A percentile compares a stretch with the other conserved stretches of the same genome.
Conservation (phyloP, 2,329 filamentous ascomycete genomes). For the Huntiella moniliformis region DNA sequence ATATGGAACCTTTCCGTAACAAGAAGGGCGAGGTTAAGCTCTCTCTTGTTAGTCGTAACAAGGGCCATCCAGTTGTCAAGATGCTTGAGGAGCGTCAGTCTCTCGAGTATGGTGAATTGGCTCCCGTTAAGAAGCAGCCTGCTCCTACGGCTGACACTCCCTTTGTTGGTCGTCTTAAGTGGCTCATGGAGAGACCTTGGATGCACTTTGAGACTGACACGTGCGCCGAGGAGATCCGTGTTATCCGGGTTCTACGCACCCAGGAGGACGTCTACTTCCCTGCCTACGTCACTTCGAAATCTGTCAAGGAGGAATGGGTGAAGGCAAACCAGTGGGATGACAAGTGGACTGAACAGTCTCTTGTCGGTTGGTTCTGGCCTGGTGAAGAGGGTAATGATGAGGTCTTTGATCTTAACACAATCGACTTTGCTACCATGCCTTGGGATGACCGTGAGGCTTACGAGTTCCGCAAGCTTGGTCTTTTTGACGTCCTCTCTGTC, state of each 20-base stretch:
- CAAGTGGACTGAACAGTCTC: too few relatives aligned
- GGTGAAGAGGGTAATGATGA: conserved; percentile 2
- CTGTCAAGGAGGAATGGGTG: too few relatives aligned
- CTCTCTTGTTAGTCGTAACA: background rate
- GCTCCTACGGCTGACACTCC: background rate
- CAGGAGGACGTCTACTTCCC: too few relatives aligned
- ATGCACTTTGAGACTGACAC: conserved; percentile 7
- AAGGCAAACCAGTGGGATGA: too few relatives aligned
- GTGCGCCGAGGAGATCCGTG: conserved; percentile 2
- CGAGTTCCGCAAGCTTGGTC: background rate
- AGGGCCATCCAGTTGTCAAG: background rate
- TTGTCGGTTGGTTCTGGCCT: conserved; percentile 10
- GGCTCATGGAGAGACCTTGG: conserved; percentile 7
- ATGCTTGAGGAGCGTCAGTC: background rate
- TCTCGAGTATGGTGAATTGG: background rate
- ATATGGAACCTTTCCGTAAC: background rate
- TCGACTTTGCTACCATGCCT: background rate
- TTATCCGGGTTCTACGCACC: background rate
- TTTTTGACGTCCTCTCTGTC: background rate
- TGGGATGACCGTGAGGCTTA: conserved; percentile 5
- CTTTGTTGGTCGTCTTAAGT: background rate
- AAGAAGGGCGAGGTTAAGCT: background rate
- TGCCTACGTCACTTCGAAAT: too few relatives aligned
- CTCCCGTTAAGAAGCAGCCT: background rate
- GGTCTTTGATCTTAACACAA: background rate